Percentiles rank a stretch among this genome's conserved stretches.
These are phyloP conservation scores for Chalciporus chontae DNA, from an alignment of 768 basidiomycete species.

Conservation along the genomic window DNA sequence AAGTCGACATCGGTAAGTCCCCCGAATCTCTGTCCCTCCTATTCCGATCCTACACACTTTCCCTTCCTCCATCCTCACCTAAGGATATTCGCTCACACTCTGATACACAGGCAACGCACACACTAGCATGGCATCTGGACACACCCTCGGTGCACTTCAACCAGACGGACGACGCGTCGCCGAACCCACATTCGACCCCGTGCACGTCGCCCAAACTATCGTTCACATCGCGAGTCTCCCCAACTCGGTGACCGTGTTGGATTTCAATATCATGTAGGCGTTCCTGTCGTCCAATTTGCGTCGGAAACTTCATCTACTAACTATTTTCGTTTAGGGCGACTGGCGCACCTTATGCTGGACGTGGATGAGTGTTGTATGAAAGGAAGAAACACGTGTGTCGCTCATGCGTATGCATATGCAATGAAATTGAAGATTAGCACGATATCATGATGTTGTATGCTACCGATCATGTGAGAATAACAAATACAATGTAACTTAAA, in stretches of 20 bases:
- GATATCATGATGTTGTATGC: background rate
- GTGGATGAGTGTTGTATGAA: conserved; percentile 35
- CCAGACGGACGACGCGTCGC: conserved; percentile 55
- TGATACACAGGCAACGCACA: conserved; percentile 58
- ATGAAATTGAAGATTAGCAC: background rate
- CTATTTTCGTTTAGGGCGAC: conserved; percentile 35
- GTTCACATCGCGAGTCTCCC: conserved; percentile 72
- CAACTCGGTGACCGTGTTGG: conserved; percentile 62
- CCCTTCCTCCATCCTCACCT: no score
- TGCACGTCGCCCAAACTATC: conserved; percentile 68
- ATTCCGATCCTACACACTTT: no score
- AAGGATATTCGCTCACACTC: no score
- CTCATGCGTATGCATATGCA: background rate
- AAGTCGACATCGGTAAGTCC: conserved; percentile 72
- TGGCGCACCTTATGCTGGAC: conserved; percentile 43
- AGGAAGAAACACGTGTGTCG: background rate
- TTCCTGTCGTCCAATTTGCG: background rate
- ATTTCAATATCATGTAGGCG: conserved; percentile 71
- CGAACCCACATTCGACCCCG: conserved; percentile 68
- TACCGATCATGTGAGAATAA: background rate
- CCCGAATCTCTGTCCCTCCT: no score
- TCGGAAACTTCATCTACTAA: background rate
- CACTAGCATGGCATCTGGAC: conserved; percentile 52
- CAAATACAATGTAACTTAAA: background rate
- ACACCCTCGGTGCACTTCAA: conserved; percentile 55